Base-by-base conservation (phyloP, 805 yeast genomes). In the Pichia cephalocereana region DNA sequence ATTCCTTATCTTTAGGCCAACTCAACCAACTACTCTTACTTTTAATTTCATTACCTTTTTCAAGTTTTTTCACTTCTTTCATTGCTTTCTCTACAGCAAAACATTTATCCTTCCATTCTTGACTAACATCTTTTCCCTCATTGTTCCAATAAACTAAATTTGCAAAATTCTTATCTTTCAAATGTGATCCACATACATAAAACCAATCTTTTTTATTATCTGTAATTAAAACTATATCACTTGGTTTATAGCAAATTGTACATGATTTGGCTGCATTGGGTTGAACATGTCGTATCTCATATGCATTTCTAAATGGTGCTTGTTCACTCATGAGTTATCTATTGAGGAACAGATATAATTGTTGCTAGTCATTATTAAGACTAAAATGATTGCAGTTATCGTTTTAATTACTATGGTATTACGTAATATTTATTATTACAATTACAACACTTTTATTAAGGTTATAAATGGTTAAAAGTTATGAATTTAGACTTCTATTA, bases 201-300 rank as follows among this genome's bases (percentile, higher is more conserved):
- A 79, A 75, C 66, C 76, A 77, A 57, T 78, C 83, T 15, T 71
- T 62, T 4, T 70, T 52, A 38, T 74, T 58, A 47, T 54, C 36
- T 2, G 77, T 63, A 8, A 79, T 60, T 32, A 79, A 57, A 12
- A 78, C 83, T 0, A 70, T 55, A 7, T 62, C 44, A 0, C 79
- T 62, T 1, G 79, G 72, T 52, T 75, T 76, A 60, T 64, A 77
- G 63, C 84, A 79, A 14, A 77, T 59, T 19, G 51, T 52, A 57
- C 84, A 79, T 2, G 82, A 59, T 52, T 67, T 72, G 27, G 71
- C 46, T 47, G 71, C 74, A 4, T 57, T 47, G 1, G 60, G 66
- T 1, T 76, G 70, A 11, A 74, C 82, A 46, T 62, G 63, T 43
- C 75, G 64, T 32, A 67, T 53, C 12, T 54, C 60, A 34, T 34